Percentiles rank a stretch among this genome's conserved stretches.
phyloP scores from a whole-genome alignment of 1,284 basidiomycete species.

The Leccinum subrobustum region DNA sequence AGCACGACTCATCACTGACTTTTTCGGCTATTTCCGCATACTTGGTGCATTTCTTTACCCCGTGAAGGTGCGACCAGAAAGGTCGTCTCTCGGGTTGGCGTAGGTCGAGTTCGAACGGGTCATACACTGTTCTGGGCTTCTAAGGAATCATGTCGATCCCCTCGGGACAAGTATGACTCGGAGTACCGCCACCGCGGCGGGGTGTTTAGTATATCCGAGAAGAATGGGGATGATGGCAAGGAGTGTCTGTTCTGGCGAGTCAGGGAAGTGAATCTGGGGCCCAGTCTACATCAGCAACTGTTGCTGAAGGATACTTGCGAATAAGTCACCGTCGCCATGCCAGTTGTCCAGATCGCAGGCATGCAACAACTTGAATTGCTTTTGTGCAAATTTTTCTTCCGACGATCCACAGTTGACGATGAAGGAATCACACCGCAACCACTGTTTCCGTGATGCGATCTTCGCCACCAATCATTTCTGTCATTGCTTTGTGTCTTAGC shows the following conservation, averaged over 20 bases:
- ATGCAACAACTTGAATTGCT: not conserved
- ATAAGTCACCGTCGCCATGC: conserved; percentile 5
- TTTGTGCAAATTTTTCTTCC: conserved; percentile 6
- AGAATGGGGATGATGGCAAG: conserved; percentile 6
- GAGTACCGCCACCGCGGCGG: conserved; percentile 2
- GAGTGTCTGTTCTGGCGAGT: conserved; percentile 6
- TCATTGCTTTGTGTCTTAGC: not conserved
- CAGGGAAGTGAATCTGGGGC: conserved; percentile 7
- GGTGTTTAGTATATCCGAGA: conserved; percentile 2
- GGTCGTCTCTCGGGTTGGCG: not conserved
- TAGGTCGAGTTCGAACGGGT: conserved; percentile 6
- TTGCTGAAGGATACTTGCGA: not conserved
- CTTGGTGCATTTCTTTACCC: conserved; percentile 6
- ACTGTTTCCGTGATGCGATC: conserved; percentile 4
- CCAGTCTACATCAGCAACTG: not conserved
- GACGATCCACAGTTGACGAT: conserved; percentile 5
- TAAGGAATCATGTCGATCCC: conserved; percentile 1
- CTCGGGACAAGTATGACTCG: conserved; percentile 3
- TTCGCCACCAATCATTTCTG: conserved; percentile 6
- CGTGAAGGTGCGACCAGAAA: conserved; percentile 6
- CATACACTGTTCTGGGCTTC: not conserved
- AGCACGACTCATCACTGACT: conserved; percentile 6
- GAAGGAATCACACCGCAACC: conserved; percentile 4
- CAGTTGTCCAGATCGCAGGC: conserved; percentile 10
- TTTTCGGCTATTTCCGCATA: conserved; percentile 1